Evolutionary conservation across 73 alveolate species (phyloP).

Genomic region (Paramecium octaurelia): DNA sequence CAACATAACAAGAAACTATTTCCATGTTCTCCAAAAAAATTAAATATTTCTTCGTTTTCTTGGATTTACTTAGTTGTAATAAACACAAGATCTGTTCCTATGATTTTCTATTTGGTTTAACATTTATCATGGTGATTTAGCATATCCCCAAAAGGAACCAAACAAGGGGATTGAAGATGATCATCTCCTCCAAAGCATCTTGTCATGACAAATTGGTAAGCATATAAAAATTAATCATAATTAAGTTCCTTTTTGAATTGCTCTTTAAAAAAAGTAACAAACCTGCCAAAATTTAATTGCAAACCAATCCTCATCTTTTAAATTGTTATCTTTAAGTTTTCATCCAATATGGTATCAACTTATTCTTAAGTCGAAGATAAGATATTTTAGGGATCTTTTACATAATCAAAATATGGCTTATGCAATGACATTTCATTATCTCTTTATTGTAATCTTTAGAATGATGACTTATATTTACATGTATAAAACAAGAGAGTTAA

Average conservation of each 20-base stretch:
- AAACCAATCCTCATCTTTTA: background rate
- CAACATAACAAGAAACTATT: slow-evolving; percentile 6
- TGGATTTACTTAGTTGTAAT: background rate
- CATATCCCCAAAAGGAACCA: slow-evolving; percentile 33
- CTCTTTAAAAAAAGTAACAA: background rate
- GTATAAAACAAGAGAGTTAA: background rate
- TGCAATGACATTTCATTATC: background rate
- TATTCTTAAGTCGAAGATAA: background rate
- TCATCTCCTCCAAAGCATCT: slow-evolving; percentile 47
- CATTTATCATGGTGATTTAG: background rate
- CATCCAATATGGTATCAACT: background rate
- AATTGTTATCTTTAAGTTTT: background rate
- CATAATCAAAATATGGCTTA: slow-evolving; percentile 35
- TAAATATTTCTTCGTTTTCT: background rate
- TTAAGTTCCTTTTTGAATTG: background rate
- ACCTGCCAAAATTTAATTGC: background rate
- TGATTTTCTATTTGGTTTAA: background rate
- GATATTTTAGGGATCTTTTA: background rate
- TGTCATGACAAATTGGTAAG: slow-evolving; percentile 45
- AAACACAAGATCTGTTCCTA: background rate
- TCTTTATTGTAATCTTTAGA: background rate
- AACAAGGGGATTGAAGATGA: background rate
- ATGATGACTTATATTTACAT: background rate
- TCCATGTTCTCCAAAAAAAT: background rate
- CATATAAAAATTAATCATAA: background rate